Conservation (phyloP, 495 filamentous ascomycete genomes). For the Neurospora intermedia region DNA sequence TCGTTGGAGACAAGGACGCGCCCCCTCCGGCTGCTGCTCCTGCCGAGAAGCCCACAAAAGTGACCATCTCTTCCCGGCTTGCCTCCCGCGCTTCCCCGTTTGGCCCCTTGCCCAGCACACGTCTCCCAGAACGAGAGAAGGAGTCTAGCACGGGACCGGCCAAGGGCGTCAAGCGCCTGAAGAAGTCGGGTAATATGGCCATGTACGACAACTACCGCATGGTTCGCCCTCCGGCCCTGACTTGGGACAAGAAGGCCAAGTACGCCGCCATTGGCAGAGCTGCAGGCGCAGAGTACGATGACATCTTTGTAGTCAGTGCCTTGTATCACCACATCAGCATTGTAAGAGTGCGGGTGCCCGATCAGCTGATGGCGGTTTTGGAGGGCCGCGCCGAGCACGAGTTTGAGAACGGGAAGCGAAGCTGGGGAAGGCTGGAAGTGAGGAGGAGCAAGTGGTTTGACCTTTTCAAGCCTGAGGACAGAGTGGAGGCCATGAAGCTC, state of each 20-base stretch:
- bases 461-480: constrained; percentile 55
- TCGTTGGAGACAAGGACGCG: constrained; percentile 34
- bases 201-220: constrained; percentile 48
- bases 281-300: constrained; percentile 30
- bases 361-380: constrained; percentile 47
- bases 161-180: constrained; percentile 37
- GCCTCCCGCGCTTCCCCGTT: constrained; percentile 1
- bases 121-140: neutral
- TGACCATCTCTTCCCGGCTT: neutral
- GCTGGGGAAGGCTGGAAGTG: constrained; percentile 49
- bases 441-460: constrained; percentile 72
- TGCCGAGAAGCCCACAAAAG: constrained; percentile 2
- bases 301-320: constrained; percentile 74
- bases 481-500: constrained; percentile 58
- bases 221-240: constrained; percentile 48
- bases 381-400: constrained; percentile 22
- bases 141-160: constrained; percentile 8
- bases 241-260: constrained; percentile 68
- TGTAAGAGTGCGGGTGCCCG: constrained; percentile 62
- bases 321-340: constrained; percentile 77
- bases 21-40: constrained; percentile 5
- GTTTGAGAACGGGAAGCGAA: constrained; percentile 8
- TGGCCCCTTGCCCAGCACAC: neutral
- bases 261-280: constrained; percentile 65
- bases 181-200: constrained; percentile 35